These are phyloP conservation scores for Thelonectria olida DNA, from an alignment of 2,329 filamentous ascomycete genomes.

Conservation along the genomic window DNA sequence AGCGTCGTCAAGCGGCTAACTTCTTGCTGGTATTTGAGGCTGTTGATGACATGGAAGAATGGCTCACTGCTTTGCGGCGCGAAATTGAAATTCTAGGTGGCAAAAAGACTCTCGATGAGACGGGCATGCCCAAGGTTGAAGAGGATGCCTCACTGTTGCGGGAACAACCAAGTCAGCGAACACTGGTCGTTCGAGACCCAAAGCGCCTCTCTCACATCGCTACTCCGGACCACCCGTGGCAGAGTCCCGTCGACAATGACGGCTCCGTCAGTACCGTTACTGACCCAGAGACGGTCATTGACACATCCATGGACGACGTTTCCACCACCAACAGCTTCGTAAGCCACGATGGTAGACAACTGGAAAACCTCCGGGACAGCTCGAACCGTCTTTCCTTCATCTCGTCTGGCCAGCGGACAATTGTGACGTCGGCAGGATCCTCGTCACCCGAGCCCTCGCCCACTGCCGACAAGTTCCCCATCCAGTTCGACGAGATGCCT, in stretches of 20 bases:
- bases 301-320: constrained; percentile 60
- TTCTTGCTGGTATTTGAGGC: constrained; percentile 78
- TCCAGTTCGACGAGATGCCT: constrained; percentile 30
- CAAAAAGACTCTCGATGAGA: constrained; percentile 69
- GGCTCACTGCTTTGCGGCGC: constrained; percentile 74
- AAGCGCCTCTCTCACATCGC: constrained; percentile 53
- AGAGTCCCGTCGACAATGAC: constrained; percentile 22
- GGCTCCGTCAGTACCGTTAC: constrained; percentile 24
- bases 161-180: constrained; percentile 55
- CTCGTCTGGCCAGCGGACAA: constrained; percentile 68
- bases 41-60: constrained; percentile 78
- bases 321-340: constrained; percentile 66
- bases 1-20: constrained; percentile 67
- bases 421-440: constrained; percentile 63
- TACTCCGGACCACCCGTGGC: constrained; percentile 26
- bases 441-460: constrained; percentile 69
- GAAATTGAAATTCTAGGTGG: constrained; percentile 78
- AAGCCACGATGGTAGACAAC: constrained; percentile 66
- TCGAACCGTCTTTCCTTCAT: constrained; percentile 66
- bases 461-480: constrained; percentile 58
- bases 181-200: constrained; percentile 58
- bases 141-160: constrained; percentile 46
- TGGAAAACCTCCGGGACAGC: constrained; percentile 67
- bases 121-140: constrained; percentile 60
- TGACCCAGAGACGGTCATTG: constrained; percentile 43